Percentiles rank a stretch among this genome's conserved stretches.
Conservation (phyloP, 192 early-diverging fungal genomes). For the Dissophora ornata region DNA sequence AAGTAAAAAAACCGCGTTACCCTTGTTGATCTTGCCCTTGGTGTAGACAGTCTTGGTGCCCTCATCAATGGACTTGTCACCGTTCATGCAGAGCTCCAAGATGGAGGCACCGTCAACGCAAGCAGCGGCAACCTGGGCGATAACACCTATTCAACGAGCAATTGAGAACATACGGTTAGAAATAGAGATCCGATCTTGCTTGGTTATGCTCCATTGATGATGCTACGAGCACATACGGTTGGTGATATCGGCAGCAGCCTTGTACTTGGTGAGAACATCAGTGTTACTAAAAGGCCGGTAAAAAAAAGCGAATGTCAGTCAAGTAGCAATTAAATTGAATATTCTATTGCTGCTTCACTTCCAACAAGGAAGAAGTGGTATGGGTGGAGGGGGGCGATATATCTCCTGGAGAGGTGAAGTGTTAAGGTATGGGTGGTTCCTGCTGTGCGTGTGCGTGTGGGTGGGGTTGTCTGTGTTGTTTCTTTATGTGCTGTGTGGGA, state of each 20-base stretch:
- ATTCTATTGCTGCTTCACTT: no score
- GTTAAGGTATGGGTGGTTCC: no score
- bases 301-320: background rate
- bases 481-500: no score
- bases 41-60: constrained; percentile 83
- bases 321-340: background rate
- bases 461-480: no score
- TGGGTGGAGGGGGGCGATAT: no score
- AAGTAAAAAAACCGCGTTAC: no score
- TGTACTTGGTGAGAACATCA: constrained; percentile 90
- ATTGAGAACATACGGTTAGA: background rate
- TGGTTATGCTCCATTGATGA: background rate
- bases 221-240: constrained; percentile 69
- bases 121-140: constrained; percentile 75
- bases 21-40: constrained; percentile 80
- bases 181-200: background rate
- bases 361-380: no score
- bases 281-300: constrained; percentile 60
- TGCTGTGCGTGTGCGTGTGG: no score
- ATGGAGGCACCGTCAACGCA: constrained; percentile 85
- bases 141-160: constrained; percentile 67
- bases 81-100: constrained; percentile 87
- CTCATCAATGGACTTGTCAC: constrained; percentile 86
- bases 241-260: constrained; percentile 89
- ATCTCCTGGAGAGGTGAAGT: no score